Evolutionary conservation across 768 basidiomycete species (phyloP), one percentile per base, ranked within the genome.

Genomic region (Pluteus cervinus): DNA sequence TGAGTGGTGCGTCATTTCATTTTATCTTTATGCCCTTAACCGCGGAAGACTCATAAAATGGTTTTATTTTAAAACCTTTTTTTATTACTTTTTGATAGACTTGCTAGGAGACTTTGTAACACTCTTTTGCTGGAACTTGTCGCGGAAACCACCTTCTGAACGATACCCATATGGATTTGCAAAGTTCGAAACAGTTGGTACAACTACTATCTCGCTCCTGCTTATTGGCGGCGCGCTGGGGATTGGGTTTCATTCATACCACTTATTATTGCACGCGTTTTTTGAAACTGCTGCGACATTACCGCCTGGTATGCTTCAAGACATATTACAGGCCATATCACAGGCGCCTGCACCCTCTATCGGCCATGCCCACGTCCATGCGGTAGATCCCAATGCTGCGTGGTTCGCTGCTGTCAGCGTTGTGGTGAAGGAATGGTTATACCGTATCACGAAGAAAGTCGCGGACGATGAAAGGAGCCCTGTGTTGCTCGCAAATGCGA

Each of bases 131-230:
- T 96, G 89, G 86, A 78, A 79, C 35, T 66, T 91, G 24, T 90
- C 88, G 1, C 74, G 90, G 35, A 76, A 75, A 53, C 76, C 84
- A n/a, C 86, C 92, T 7, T 82, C 86, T 7, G 71, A 66, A 45
- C 65, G 61, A 46, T 97, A 90, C 56, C 91, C 91, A 1, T 92
- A 82, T 44, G 88, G 90, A 11, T 86, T 88, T 50, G 85, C 85
- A 46, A 97, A 98, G 61, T 94, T 91, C 48, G 94, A 99, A 61
- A 92, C 91, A 4, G 68, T 97, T 16, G 94, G 94, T 32, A 94
- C 93, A n/a, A 77, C 87, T 2, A 77, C 85, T 24, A 83, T 96
- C 32, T 87, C 91, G 2, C 62, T 96, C 33, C 73, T 97, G 22
- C 75, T 99, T 42, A 78, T 91, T 39, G 81, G 81, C 4, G 88